Conservation (phyloP, 257 asterid genomes). For the Jacaranda mimosifolia region DNA sequence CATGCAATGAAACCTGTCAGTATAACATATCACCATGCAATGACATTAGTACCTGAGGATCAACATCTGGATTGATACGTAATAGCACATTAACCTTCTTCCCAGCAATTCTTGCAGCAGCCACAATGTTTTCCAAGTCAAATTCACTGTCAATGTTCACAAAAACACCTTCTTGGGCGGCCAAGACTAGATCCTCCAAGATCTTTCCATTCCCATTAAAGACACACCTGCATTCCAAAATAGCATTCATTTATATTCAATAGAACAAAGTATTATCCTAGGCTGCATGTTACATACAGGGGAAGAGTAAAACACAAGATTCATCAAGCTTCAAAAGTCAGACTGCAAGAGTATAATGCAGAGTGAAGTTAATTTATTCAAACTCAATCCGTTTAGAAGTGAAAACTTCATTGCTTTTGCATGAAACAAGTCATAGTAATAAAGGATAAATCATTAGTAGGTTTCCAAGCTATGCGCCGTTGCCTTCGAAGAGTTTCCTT, state of each 20-base stretch:
- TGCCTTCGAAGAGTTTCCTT: not conserved
- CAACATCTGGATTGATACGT: constrained; percentile 96
- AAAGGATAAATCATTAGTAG: not conserved
- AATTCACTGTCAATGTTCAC: constrained; percentile 94
- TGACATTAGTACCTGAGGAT: constrained; percentile 81
- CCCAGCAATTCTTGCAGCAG: constrained; percentile 84
- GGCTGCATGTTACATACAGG: not conserved
- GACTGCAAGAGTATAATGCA: not conserved
- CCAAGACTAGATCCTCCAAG: constrained; percentile 87
- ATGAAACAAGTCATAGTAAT: not conserved
- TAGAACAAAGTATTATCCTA: not conserved
- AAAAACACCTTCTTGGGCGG: constrained; percentile 89
- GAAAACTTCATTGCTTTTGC: not conserved
- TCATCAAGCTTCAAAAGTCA: not conserved
- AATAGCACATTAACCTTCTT: constrained; percentile 84
- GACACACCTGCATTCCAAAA: constrained; percentile 67
- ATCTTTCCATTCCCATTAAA: constrained; percentile 96
- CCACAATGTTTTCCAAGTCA: constrained; percentile 88
- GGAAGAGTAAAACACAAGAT: constrained; percentile 19
- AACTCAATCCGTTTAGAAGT: not conserved
- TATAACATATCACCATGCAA: not conserved
- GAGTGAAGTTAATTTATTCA: not conserved
- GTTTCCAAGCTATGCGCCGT: constrained; percentile 4
- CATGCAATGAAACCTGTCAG: not conserved
- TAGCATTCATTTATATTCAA: not conserved